Conservation (phyloP, 257 asterid species). For the Plantago ovata region DNA sequence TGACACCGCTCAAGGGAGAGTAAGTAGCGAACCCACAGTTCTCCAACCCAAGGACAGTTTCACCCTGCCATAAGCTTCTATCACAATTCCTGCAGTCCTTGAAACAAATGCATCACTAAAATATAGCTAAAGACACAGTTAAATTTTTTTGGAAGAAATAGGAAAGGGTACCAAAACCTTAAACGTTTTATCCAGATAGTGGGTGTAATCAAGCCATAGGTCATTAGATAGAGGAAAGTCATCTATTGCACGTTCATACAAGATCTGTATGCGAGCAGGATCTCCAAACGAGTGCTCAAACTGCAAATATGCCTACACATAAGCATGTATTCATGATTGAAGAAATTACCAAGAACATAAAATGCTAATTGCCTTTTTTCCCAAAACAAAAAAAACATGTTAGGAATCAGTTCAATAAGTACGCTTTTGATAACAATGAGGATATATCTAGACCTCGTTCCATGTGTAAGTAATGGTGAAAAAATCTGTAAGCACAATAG, state of each 20-base stretch:
- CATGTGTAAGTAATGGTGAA: neutral
- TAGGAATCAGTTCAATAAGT: neutral
- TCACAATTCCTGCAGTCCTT: conserved; percentile 78
- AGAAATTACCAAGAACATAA: no score
- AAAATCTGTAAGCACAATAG: neutral
- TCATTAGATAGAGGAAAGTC: conserved; percentile 76
- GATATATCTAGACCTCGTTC: neutral
- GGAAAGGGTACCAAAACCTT: conserved; percentile 51
- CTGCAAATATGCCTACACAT: conserved; percentile 68
- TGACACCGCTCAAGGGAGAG: conserved; percentile 73
- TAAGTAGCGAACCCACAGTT: conserved; percentile 81
- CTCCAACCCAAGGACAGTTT: conserved; percentile 96
- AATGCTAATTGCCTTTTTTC: neutral
- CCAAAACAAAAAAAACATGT: no score
- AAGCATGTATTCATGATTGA: no score
- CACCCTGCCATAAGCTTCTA: conserved; percentile 80
- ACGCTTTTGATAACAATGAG: conserved; percentile 1
- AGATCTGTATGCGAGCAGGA: conserved; percentile 90
- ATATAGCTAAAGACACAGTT: conserved; percentile 24
- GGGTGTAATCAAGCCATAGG: conserved; percentile 79
- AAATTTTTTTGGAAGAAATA: neutral
- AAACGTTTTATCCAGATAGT: conserved; percentile 79
- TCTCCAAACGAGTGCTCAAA: conserved; percentile 92
- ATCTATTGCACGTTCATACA: conserved; percentile 85
- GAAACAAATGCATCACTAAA: conserved; percentile 19